These are phyloP conservation scores for Melanopsichium pennsylvanicum DNA, from an alignment of 1,284 basidiomycete genomes.

Conservation along the genomic window DNA sequence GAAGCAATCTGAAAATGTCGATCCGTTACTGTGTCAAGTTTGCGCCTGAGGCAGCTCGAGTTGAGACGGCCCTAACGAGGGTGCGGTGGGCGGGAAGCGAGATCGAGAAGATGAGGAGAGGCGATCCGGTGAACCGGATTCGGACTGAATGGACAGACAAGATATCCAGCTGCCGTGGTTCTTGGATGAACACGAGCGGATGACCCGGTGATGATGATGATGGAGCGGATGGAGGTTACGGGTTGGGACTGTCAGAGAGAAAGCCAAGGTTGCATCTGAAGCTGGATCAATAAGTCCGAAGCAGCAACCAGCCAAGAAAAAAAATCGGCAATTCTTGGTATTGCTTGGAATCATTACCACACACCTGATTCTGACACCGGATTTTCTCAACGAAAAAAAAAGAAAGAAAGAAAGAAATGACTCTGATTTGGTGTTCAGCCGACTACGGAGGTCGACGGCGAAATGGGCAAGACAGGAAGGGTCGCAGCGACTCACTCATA, in stretches of 20 bases:
- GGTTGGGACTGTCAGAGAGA: too few species aligned
- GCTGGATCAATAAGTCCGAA: too few species aligned
- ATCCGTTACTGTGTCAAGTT: too few species aligned
- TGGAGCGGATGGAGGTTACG: background rate
- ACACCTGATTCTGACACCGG: too few species aligned
- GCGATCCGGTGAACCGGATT: background rate
- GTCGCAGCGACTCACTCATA: too few species aligned
- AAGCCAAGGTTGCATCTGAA: too few species aligned
- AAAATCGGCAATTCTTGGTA: too few species aligned
- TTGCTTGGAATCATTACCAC: slow-evolving; percentile 1
- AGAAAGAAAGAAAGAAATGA: slow-evolving; percentile 1
- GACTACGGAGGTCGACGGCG: background rate
- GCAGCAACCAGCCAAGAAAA: too few species aligned
- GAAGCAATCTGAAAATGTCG: background rate
- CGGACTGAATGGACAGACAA: slow-evolving; percentile 10
- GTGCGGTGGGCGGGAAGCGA: background rate
- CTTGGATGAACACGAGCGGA: background rate
- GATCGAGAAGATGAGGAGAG: background rate
- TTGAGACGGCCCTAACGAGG: background rate
- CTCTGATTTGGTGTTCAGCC: slow-evolving; percentile 4
- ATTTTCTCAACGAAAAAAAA: slow-evolving; percentile 1
- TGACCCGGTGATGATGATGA: background rate
- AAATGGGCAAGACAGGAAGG: too few species aligned
- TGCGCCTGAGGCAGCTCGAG: background rate
- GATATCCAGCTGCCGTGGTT: slow-evolving; percentile 5